Percentiles rank a stretch among this genome's conserved stretches.
phyloP scores from a whole-genome alignment of 441 rosid species.

The Cnidoscolus chayamansa region DNA sequence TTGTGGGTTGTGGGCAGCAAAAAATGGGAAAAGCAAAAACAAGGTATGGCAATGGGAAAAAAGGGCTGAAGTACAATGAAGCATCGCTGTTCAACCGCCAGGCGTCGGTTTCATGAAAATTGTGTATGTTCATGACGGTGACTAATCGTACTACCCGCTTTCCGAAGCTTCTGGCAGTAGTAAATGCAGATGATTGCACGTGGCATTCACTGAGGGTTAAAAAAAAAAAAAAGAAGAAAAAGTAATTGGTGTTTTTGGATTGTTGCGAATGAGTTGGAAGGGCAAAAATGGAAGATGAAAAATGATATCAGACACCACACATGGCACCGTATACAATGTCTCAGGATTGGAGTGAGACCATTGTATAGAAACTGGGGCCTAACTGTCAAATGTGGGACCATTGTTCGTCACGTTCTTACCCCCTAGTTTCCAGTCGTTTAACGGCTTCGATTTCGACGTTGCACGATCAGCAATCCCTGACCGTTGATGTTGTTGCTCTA shows the following conservation, averaged over 20 bases:
- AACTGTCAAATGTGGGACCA: conserved; percentile 1
- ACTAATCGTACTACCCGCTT: conserved; percentile 26
- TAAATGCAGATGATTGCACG: conserved; percentile 17
- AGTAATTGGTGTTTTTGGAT: too few relatives aligned
- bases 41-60: conserved; percentile 1
- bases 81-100: conserved; percentile 19
- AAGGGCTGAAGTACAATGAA: background rate
- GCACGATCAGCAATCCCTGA: conserved; percentile 6
- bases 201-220: conserved; percentile 16
- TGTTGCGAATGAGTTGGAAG: background rate
- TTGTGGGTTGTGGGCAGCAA: background rate
- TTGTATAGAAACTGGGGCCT: background rate
- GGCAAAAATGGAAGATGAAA: background rate
- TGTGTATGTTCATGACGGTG: conserved; percentile 20
- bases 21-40: background rate
- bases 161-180: conserved; percentile 17
- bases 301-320: conserved; percentile 11
- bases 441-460: background rate
- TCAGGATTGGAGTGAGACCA: background rate
- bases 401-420: conserved; percentile 3
- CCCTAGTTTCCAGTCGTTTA: background rate
- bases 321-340: conserved; percentile 10
- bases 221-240: background rate
- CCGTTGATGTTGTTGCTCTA: conserved; percentile 2
- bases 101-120: conserved; percentile 27